A percentile compares a stretch with the other conserved stretches of the same genome.
Conservation (phyloP, 805 yeast genomes). For the Yarrowia sp. region DNA sequence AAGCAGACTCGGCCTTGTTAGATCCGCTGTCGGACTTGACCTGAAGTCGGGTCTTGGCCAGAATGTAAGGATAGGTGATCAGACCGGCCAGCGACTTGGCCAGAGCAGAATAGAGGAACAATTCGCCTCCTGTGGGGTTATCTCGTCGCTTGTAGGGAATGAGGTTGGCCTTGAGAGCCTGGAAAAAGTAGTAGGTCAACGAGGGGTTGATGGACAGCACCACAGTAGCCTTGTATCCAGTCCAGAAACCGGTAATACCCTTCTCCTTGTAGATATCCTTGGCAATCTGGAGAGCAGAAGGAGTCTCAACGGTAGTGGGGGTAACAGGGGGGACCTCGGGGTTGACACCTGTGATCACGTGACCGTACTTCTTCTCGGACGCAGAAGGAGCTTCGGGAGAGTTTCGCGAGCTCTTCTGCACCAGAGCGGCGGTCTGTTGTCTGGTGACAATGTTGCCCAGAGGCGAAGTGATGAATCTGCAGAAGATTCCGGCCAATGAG, state of each 20-base stretch:
- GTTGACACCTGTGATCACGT: conserved; percentile 3
- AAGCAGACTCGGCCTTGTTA: conserved; percentile 17
- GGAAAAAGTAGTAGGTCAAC: conserved; percentile 50
- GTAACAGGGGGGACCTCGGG: neutral
- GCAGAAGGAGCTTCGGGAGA: neutral
- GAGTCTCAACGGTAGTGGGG: conserved; percentile 6
- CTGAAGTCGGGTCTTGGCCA: conserved; percentile 75
- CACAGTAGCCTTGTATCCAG: conserved; percentile 48
- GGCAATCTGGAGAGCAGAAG: conserved; percentile 41
- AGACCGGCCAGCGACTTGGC: conserved; percentile 73
- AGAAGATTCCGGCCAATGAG: conserved; percentile 48
- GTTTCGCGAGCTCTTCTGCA: conserved; percentile 24
- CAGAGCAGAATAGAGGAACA: conserved; percentile 67
- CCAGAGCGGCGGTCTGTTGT: conserved; percentile 45
- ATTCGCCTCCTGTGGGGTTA: conserved; percentile 54
- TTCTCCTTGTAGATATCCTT: conserved; percentile 46
- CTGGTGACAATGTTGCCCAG: conserved; percentile 47
- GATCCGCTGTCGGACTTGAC: conserved; percentile 46
- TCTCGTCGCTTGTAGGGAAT: conserved; percentile 45
- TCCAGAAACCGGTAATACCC: conserved; percentile 50
- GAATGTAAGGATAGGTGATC: conserved; percentile 78
- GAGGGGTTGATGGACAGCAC: conserved; percentile 49
- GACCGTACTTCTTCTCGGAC: conserved; percentile 15
- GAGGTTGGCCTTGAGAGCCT: conserved; percentile 43
- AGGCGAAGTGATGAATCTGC: conserved; percentile 49